Conservation (phyloP, 2,329 filamentous ascomycete species). For the Tolypocladium sp. region DNA sequence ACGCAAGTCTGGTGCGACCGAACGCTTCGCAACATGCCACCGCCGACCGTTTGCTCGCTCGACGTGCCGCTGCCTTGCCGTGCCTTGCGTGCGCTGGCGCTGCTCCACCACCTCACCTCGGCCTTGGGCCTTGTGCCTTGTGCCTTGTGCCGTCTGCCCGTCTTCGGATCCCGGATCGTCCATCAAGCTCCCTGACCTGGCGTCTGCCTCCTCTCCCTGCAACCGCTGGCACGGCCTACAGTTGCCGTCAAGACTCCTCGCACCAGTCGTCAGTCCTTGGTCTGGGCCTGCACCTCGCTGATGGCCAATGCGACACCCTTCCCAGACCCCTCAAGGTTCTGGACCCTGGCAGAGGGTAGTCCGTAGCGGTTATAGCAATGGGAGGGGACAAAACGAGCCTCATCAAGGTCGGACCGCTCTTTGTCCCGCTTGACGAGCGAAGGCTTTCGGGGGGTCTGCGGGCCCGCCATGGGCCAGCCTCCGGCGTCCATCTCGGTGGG, state of each 20-base stretch:
- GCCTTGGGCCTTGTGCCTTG: not conserved
- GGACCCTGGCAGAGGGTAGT: not conserved
- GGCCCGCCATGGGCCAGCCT: not conserved
- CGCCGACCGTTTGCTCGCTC: not conserved
- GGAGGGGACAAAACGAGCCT: not conserved
- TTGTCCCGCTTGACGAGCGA: not conserved
- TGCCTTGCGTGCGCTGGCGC: not conserved
- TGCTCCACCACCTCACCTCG: not conserved
- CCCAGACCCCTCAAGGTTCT: not conserved
- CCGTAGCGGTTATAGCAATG: not conserved
- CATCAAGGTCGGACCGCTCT: not conserved
- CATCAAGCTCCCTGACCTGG: not conserved
- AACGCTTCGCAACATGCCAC: not conserved
- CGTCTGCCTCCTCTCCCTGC: not conserved
- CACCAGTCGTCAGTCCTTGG: not conserved
- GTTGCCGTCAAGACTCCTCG: not conserved
- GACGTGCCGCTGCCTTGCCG: not conserved
- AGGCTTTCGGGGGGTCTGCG: not conserved
- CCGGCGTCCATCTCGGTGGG: not conserved
- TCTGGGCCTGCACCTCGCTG: not conserved
- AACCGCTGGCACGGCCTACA: not conserved
- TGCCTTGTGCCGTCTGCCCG: not conserved
- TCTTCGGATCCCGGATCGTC: not conserved
- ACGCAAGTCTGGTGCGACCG: not conserved
- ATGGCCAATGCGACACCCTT: not conserved